Conservation (phyloP, 2,329 filamentous ascomycete species). For the Zalaria sp. region DNA sequence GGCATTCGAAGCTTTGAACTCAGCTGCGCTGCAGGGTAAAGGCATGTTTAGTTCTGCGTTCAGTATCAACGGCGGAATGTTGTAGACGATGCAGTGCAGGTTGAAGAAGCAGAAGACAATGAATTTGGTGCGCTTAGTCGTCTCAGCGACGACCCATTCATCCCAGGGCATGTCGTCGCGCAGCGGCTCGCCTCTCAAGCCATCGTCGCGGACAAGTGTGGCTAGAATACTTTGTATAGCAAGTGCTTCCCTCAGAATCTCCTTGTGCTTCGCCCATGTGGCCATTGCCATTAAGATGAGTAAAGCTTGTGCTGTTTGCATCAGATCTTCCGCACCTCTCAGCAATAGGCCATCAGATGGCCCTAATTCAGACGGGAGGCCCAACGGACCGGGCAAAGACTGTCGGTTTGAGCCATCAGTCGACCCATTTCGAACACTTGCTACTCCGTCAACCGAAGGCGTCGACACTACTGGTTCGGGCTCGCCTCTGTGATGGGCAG, state of each 20-base stretch:
- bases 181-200: conserved; percentile 39
- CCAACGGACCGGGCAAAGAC: neutral
- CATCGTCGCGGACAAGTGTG: conserved; percentile 40
- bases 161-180: conserved; percentile 39
- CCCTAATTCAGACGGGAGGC: neutral
- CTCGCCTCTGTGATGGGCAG: conserved; percentile 11
- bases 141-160: conserved; percentile 40
- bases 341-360: conserved; percentile 2
- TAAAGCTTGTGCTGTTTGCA: conserved; percentile 53
- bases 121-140: conserved; percentile 39
- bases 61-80: conserved; percentile 43
- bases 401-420: conserved; percentile 2
- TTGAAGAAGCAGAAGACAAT: conserved; percentile 46
- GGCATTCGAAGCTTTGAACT: conserved; percentile 40
- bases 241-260: conserved; percentile 42
- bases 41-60: conserved; percentile 40
- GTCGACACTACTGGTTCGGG: neutral
- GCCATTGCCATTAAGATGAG: conserved; percentile 47
- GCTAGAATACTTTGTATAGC: conserved; percentile 43
- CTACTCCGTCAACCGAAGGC: neutral
- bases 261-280: conserved; percentile 44
- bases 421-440: conserved; percentile 10
- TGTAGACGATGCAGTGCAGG: conserved; percentile 47
- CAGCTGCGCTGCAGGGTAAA: conserved; percentile 39
- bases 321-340: conserved; percentile 20